phyloP scores from a whole-genome alignment of 2,329 filamentous ascomycete genomes.

The Fusarium robinianum region DNA sequence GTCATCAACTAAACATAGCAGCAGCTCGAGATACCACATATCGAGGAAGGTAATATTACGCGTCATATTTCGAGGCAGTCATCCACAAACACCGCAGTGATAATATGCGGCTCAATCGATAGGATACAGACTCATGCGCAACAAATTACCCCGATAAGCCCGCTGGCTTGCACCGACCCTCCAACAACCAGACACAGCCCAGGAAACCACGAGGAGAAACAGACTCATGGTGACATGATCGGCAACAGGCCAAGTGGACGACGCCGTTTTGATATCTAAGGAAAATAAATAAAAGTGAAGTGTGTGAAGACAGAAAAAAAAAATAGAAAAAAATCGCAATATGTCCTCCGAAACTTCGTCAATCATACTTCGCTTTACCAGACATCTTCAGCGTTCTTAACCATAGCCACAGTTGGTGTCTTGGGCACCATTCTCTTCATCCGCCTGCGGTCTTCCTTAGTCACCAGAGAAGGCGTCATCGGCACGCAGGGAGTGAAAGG shows the following conservation, averaged over 20 bases:
- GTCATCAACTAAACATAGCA: neutral
- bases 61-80: slow-evolving; percentile 6
- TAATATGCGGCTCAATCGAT: slow-evolving; percentile 2
- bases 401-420: slow-evolving; percentile 66
- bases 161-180: slow-evolving; percentile 12
- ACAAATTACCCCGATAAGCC: slow-evolving; percentile 12
- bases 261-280: slow-evolving; percentile 34
- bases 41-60: slow-evolving; percentile 9
- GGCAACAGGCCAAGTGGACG: slow-evolving; percentile 13
- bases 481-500: slow-evolving; percentile 76
- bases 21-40: neutral
- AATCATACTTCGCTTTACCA: slow-evolving; percentile 58
- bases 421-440: slow-evolving; percentile 67
- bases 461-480: slow-evolving; percentile 75
- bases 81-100: no score
- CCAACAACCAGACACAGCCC: slow-evolving; percentile 10
- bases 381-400: slow-evolving; percentile 64
- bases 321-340: slow-evolving; percentile 11
- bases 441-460: slow-evolving; percentile 70
- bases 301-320: slow-evolving; percentile 11
- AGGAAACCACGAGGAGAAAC: no score
- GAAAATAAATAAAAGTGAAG: slow-evolving; percentile 20
- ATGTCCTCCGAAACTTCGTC: slow-evolving; percentile 7
- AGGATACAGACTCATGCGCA: neutral
- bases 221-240: slow-evolving; percentile 35